Evolutionary conservation across 306 rosid species (phyloP).

Genomic region (Gillenia trifoliata): DNA sequence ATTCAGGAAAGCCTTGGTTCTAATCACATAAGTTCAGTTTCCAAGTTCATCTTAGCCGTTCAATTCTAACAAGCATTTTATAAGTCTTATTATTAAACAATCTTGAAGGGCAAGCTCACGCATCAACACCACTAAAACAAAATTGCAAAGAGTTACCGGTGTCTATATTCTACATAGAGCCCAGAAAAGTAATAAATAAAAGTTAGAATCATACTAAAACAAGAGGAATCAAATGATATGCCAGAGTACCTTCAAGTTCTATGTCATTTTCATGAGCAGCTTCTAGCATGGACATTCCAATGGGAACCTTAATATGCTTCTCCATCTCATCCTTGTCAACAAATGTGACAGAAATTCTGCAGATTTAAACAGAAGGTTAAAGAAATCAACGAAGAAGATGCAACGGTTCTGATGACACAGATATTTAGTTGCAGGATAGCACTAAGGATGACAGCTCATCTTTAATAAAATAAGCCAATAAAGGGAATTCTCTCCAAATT

Average conservation of each 20-base stretch:
- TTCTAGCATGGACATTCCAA: constrained; percentile 89
- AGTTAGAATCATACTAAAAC: neutral
- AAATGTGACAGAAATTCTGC: constrained; percentile 88
- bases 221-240: neutral
- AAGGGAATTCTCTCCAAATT: neutral
- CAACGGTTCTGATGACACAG: neutral
- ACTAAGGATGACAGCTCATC: neutral
- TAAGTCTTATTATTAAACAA: neutral
- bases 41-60: neutral
- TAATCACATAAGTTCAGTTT: neutral
- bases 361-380: neutral
- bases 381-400: neutral
- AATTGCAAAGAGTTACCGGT: neutral
- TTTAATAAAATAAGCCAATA: neutral
- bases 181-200: neutral
- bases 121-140: neutral
- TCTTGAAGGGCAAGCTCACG: neutral
- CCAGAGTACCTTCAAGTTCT: constrained; percentile 74
- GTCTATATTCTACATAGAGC: neutral
- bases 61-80: neutral
- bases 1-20: neutral
- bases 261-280: constrained; percentile 91
- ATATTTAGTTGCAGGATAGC: neutral
- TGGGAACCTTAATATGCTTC: constrained; percentile 55
- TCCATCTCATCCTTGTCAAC: constrained; percentile 81